Base-by-base conservation (phyloP, 1,139 yeast species). In the Candida labiduridarum region DNA sequence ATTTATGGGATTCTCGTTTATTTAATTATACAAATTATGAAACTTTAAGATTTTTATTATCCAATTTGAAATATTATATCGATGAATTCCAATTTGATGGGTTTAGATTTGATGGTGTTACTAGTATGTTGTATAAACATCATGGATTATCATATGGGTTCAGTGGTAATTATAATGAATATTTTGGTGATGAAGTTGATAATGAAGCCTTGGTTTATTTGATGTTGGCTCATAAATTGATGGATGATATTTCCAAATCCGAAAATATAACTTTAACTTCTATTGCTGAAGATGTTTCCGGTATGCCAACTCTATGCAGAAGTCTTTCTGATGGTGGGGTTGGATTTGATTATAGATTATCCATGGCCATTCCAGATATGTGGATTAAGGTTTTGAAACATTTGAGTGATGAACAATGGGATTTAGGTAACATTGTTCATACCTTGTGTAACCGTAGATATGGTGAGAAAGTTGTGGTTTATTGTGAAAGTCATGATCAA, bases 341-440 rank as follows among this genome's bases (percentile, higher is more conserved):
- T 57, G 99, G 97, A 0, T 94, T 92, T 63, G 95, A 92, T 65
- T 94, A 92, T 67, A 78, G 98, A 57, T 76, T 94, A 52, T 95
- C 96, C 2, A 94, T 94, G 99, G 98, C 98, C 1, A 79, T 94
- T 53, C 99, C 99, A 5, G 99, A 94, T 68, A 92, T 92, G 98
- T 94, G 99, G 98, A 94, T 94, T 71, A 94, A 94, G 68, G 71
- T 91, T 47, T 72, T 94, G 59, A 94, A 94, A 66, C 97, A 92
- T 64, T 74, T 80, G 55, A 63, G 72, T 36, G 99, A 94, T 66
- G 97, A 92, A 56, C 87, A 90, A 49, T 94, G 99, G 99, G 91
- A 92, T 62, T 68, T 94, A 73, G 92, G 87, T 33, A 76, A 79
- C 54, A 90, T 94, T 52, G 86, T 85, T 19, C 86, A 82, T 63